phyloP scores from a whole-genome alignment of 169 alveolate genomes.

The Plasmodium cynomolgi region DNA sequence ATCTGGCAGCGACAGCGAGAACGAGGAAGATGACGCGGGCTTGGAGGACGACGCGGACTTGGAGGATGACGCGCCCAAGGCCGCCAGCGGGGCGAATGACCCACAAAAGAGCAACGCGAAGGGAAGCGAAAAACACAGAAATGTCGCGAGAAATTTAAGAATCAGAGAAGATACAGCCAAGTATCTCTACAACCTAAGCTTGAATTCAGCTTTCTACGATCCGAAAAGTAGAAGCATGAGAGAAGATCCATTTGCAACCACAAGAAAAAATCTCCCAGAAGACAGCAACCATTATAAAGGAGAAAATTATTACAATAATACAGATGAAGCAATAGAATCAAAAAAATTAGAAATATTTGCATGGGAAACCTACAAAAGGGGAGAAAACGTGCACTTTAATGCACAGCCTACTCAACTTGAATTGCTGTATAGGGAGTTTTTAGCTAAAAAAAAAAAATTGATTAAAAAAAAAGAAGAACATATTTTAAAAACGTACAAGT shows the following conservation, averaged over 20 bases:
- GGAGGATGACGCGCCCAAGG: slow-evolving; percentile 78
- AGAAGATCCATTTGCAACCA: slow-evolving; percentile 90
- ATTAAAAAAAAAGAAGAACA: slow-evolving; percentile 76
- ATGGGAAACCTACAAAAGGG: slow-evolving; percentile 92
- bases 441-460: slow-evolving; percentile 76
- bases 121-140: slow-evolving; percentile 84
- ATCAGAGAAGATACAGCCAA: slow-evolving; percentile 98
- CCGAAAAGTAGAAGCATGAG: slow-evolving; percentile 97
- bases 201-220: slow-evolving; percentile 96
- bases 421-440: slow-evolving; percentile 80
- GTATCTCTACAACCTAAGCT: slow-evolving; percentile 94
- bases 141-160: slow-evolving; percentile 93
- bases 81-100: slow-evolving; percentile 78
- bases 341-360: slow-evolving; percentile 88
- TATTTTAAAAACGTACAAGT: slow-evolving; percentile 77
- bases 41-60: slow-evolving; percentile 2
- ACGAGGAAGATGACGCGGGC: slow-evolving; percentile 13
- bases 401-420: slow-evolving; percentile 91
- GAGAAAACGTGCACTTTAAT: slow-evolving; percentile 85
- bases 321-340: slow-evolving; percentile 87
- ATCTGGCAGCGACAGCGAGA: neutral
- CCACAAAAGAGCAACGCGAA: neutral
- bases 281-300: slow-evolving; percentile 88
- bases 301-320: slow-evolving; percentile 87
- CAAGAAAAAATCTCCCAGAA: slow-evolving; percentile 55